Percentiles rank a stretch among this genome's conserved stretches.
Conservation (phyloP, 2,329 filamentous ascomycete genomes). For the Thelonectria olida region DNA sequence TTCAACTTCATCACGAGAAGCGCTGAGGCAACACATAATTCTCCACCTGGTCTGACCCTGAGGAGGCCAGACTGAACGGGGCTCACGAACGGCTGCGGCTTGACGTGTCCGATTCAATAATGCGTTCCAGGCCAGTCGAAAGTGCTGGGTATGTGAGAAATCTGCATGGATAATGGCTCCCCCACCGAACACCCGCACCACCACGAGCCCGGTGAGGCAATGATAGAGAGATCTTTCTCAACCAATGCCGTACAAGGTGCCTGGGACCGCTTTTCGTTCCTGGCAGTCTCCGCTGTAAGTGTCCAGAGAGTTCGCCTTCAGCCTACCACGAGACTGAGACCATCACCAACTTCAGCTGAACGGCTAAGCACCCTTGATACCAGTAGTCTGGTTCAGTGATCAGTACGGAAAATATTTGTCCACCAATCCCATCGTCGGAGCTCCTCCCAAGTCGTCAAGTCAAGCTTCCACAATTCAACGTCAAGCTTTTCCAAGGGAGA, state of each 20-base stretch:
- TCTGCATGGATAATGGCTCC: neutral
- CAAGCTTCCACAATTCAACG: neutral
- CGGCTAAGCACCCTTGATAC: neutral
- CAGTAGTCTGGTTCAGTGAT: neutral
- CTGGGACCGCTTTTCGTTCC: neutral
- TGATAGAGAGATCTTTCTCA: neutral
- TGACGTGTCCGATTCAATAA: neutral
- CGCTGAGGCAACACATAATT: neutral
- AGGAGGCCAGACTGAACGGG: neutral
- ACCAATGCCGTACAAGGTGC: neutral
- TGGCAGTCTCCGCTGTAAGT: neutral
- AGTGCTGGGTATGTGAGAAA: neutral
- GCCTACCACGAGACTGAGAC: neutral
- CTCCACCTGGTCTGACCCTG: neutral
- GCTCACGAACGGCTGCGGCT: neutral
- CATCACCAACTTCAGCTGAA: neutral
- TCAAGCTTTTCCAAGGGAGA: conserved; percentile 2
- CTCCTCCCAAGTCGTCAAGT: neutral
- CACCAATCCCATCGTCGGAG: conserved; percentile 1
- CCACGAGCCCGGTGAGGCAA: neutral
- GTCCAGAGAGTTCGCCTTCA: neutral
- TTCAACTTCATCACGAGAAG: neutral
- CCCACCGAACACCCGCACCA: neutral
- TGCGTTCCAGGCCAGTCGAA: neutral
- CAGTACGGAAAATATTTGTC: neutral